phyloP scores from a whole-genome alignment of 768 basidiomycete genomes.

The Tricholomella constricta region DNA sequence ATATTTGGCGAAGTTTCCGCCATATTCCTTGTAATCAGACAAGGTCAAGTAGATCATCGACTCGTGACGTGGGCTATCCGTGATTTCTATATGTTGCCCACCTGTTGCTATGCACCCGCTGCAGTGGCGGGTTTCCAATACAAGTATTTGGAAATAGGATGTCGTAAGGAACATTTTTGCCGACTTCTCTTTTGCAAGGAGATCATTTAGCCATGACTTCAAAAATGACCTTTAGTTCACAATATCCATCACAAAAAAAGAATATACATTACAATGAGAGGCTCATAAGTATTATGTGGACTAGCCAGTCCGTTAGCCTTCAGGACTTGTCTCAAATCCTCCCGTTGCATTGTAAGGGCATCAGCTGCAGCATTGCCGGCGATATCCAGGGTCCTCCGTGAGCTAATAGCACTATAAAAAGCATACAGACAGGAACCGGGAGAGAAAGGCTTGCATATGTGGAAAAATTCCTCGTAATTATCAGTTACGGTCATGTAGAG shows the following conservation, averaged over 20 bases:
- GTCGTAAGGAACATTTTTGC: not conserved
- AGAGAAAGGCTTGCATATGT: not conserved
- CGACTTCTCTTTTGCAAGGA: not conserved
- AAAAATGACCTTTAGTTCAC: not conserved
- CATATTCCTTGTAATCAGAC: not conserved
- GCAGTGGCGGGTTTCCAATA: not conserved
- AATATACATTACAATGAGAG: no score
- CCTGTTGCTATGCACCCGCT: not conserved
- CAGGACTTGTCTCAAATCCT: not conserved
- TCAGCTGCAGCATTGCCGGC: not conserved
- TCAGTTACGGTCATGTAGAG: not conserved
- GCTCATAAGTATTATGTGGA: not conserved
- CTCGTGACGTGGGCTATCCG: not conserved
- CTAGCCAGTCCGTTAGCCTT: no score
- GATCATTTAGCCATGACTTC: constrained; percentile 9
- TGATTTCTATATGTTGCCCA: constrained; percentile 1
- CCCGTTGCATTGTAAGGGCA: not conserved
- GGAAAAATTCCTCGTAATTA: not conserved
- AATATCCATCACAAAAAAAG: not conserved
- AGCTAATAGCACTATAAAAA: not conserved
- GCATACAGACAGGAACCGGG: not conserved
- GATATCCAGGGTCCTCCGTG: not conserved
- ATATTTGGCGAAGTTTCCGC: not conserved
- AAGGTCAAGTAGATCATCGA: not conserved
- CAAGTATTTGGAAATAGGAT: not conserved